Base-by-base conservation (phyloP, 441 rosid genomes). In the Croton setiger region DNA sequence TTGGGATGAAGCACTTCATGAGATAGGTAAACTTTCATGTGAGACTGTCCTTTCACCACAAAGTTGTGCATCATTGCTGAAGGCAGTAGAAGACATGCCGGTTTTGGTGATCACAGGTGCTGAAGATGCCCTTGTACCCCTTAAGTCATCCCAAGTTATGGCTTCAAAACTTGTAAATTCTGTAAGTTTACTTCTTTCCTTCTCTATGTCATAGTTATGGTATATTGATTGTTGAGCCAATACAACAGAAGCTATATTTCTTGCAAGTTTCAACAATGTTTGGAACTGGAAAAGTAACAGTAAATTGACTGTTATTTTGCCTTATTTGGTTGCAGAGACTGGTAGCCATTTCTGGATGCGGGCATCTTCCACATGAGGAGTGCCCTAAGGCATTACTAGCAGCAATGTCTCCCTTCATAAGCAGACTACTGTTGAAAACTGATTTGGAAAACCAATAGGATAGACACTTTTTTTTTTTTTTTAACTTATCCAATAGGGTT, bases 361-460 rank as follows among this genome's bases (percentile, higher is more conserved):
- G 99, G 43, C 99, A 94, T 83, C 92, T 94, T 73, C 99, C 97
- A 17, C 98, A 94, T 1, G 98, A 91, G 83, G 98, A 94, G 81
- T 86, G 96, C 85, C 99, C 99, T 41, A 88, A 88, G 81, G 91
- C 94, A 70, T 82, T 94, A 74, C 88, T 91, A 72, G 96, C 97
- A 63, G 97, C 96, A 1, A 79, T 91, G 66, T 79, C 85, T 49
- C 97, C 97, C 23, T 94, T 94, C 80, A 82, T 94, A 61, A 85
- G 83, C 83, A 86, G 91, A 77, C 81, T 94, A 72, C 82, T 83
- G 51, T 74, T 63, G 63, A 76, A 71, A 76, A 65, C 81, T 68
- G 84, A 84, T 71, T 56, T 79, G 69, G 84, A 77, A 55, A 73
- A 68, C 67, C 75, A 71, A 61, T 86, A 88, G 86, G 76, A 60